Evolutionary conservation across 2,329 filamentous ascomycete genomes (phyloP).

Genomic region (Pseudogymnoascus sp.): DNA sequence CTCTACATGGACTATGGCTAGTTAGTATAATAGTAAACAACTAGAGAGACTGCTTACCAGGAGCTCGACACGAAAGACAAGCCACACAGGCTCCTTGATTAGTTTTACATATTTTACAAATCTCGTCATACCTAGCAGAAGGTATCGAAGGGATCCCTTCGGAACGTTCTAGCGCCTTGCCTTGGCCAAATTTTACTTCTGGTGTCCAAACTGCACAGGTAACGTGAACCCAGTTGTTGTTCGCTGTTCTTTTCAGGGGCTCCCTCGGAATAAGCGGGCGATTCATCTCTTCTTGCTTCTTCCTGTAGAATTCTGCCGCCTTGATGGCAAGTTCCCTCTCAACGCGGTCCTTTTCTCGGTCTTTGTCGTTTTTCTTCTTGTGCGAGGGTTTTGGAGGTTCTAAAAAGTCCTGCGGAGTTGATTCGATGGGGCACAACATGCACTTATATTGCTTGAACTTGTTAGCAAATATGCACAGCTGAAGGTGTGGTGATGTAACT

Average conservation of each 20-base stretch:
- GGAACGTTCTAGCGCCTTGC: conserved; percentile 71
- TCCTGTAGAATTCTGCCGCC: conserved; percentile 72
- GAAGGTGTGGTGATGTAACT: conserved; percentile 29
- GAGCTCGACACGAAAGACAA: conserved; percentile 64
- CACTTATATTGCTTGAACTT: conserved; percentile 70
- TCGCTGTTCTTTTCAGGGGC: conserved; percentile 83
- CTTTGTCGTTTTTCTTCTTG: conserved; percentile 88
- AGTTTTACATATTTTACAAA: conserved; percentile 77
- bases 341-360: conserved; percentile 76
- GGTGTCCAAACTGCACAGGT: conserved; percentile 86
- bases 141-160: conserved; percentile 86
- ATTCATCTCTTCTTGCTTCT: conserved; percentile 74
- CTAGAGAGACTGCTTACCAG: conserved; percentile 28
- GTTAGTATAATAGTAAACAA: not conserved
- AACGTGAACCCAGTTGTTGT: conserved; percentile 98
- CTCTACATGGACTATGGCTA: conserved; percentile 61
- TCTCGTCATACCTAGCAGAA: conserved; percentile 61
- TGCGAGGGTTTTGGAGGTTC: conserved; percentile 70
- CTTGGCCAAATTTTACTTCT: conserved; percentile 86
- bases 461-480: conserved; percentile 25
- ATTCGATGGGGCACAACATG: conserved; percentile 77
- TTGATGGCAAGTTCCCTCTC: conserved; percentile 79
- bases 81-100: conserved; percentile 69
- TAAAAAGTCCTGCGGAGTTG: conserved; percentile 74
- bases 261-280: conserved; percentile 79